These are phyloP conservation scores for Gaultheria prostrata DNA, from an alignment of 148 eudicot genomes.

Conservation along the genomic window DNA sequence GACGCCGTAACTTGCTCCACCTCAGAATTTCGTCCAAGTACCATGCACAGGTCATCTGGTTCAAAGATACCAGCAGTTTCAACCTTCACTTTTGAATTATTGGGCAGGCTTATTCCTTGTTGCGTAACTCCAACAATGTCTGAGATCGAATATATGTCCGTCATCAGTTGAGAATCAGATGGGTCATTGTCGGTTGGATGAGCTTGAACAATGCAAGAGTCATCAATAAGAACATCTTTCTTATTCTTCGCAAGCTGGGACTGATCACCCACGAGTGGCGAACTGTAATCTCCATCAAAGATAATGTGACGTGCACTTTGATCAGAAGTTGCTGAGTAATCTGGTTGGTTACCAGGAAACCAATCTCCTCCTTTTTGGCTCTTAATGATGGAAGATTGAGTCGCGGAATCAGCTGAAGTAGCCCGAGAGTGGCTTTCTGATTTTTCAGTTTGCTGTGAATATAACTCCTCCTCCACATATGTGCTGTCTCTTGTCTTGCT, in stretches of 20 bases:
- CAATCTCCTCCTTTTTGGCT: constrained; percentile 56
- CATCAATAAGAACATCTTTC: constrained; percentile 47
- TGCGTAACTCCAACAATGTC: constrained; percentile 41
- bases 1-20: constrained; percentile 40
- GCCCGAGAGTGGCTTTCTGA: constrained; percentile 26
- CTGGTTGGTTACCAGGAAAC: constrained; percentile 38
- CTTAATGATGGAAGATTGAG: constrained; percentile 33
- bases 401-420: constrained; percentile 31
- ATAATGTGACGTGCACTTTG: constrained; percentile 27
- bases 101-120: constrained; percentile 20
- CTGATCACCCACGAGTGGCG: constrained; percentile 25
- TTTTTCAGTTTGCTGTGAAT: constrained; percentile 41
- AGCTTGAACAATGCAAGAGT: constrained; percentile 70
- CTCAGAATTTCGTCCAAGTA: constrained; percentile 52
- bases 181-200: constrained; percentile 24
- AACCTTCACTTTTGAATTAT: constrained; percentile 28
- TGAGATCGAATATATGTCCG: constrained; percentile 46
- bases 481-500: constrained; percentile 29
- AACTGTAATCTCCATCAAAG: constrained; percentile 41
- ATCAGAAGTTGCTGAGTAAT: constrained; percentile 27
- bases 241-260: constrained; percentile 29
- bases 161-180: constrained; percentile 31
- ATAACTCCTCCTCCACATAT: constrained; percentile 58
- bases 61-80: constrained; percentile 37
- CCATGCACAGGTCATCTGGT: constrained; percentile 71